Base-by-base conservation (phyloP, 1,284 basidiomycete genomes). In the Dichomitus squalens region DNA sequence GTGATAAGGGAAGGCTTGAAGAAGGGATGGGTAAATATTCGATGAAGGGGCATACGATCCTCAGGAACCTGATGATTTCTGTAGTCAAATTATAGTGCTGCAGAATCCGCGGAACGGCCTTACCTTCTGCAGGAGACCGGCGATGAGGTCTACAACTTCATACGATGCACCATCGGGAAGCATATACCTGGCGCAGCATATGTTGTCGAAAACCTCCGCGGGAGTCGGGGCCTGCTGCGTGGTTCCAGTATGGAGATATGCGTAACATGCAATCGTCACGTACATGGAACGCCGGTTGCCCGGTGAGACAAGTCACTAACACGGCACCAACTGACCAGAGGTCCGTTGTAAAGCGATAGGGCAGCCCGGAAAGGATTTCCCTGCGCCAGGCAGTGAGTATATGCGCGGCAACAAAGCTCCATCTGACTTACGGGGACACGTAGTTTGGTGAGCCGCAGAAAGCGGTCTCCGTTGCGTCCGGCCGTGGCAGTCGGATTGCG, bases 281-380 rank as follows among this genome's bases (percentile, higher is more conserved):
- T 43, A 68, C 68, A 47, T 64, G 31, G 46, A 67, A 66, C 4
- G 66, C 61, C 20, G 61, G 58, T 2, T 25, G 29, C 2, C 69
- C 69, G 0, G 64, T 54, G 2, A 69, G 43, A 44, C 69, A 72
- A 6, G 60, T 65, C 33, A 69, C 29, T 34, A 68, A 52, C 12
- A 71, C 50, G 49, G 60, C 63, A 2, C 71, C 71, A 4, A 72
- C 44, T 7, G 70, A 71, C 71, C 71, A 72, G 6, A 72, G 11
- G 49, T 73, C 71, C 0, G 64, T 59, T 7, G 54, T 46, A 27
- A 68, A 66, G 16, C 66, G 57, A 39, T 73, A 68, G 3, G 66
- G 58, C 8, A 20, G 16, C 9, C 60, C 56, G 1, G 60, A 51
- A 5, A 66, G 43, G 5, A 71, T 64, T 55, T 72, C 70, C 7